phyloP scores from a whole-genome alignment of 495 filamentous ascomycete species.

The Trichoderma orchidacearum region DNA sequence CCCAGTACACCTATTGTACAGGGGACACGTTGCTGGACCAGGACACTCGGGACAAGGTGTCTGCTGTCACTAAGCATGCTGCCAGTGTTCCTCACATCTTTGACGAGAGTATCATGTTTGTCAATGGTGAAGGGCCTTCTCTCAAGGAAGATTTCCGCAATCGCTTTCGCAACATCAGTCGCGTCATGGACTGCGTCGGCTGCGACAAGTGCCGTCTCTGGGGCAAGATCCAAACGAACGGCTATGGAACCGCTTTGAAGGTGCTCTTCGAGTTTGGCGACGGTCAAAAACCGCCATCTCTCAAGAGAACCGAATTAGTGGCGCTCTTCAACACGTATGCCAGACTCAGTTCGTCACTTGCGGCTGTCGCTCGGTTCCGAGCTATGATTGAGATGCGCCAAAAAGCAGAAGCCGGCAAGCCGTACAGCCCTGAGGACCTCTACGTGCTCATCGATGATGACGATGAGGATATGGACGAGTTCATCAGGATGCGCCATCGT shows the following conservation, averaged over 20 bases:
- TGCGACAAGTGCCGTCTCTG: constrained; percentile 98
- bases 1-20: constrained; percentile 75
- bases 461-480: constrained; percentile 8
- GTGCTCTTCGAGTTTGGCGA: constrained; percentile 91
- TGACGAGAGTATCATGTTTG: constrained; percentile 91
- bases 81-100: constrained; percentile 62
- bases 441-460: background rate
- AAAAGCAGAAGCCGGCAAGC: constrained; percentile 17
- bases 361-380: constrained; percentile 62
- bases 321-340: constrained; percentile 89
- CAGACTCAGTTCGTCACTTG: constrained; percentile 64
- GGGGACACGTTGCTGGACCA: constrained; percentile 69
- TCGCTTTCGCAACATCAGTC: constrained; percentile 88
- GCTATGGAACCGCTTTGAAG: constrained; percentile 90
- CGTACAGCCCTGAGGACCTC: constrained; percentile 9
- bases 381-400: constrained; percentile 47
- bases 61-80: constrained; percentile 55
- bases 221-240: constrained; percentile 94
- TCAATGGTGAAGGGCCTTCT: constrained; percentile 48
- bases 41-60: constrained; percentile 65
- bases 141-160: constrained; percentile 97
- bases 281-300: constrained; percentile 47
- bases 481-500: constrained; percentile 24
- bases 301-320: constrained; percentile 84
- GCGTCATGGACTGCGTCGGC: constrained; percentile 96